A percentile compares a stretch with the other conserved stretches of the same genome.
Conservation (phyloP, 352 stramenopile genomes). For the Globisporangium cederbergense region DNA sequence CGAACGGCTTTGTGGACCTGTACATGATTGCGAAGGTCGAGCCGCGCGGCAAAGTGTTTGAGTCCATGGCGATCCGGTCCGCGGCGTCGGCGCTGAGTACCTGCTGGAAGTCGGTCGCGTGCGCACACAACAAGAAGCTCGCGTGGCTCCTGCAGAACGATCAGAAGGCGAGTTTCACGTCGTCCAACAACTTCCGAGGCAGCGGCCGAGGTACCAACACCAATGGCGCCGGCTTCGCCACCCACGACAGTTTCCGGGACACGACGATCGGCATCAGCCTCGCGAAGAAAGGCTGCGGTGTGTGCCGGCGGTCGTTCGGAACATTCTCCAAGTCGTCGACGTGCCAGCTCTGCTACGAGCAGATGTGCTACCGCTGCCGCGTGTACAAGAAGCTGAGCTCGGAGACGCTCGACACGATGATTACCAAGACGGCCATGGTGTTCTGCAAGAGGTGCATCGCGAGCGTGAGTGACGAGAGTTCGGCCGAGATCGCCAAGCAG, state of each 20-base stretch:
- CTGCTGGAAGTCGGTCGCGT: slow-evolving; percentile 61
- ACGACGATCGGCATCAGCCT: background rate
- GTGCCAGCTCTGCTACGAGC: slow-evolving; percentile 43
- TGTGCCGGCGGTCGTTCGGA: slow-evolving; percentile 31
- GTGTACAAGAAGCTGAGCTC: slow-evolving; percentile 44
- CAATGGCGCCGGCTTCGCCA: background rate
- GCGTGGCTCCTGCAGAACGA: slow-evolving; percentile 44
- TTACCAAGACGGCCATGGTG: slow-evolving; percentile 44
- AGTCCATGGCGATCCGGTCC: slow-evolving; percentile 38
- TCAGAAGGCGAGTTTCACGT: slow-evolving; percentile 10
- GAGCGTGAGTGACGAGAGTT: slow-evolving; percentile 39
- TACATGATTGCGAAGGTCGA: slow-evolving; percentile 62
- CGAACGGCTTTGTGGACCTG: slow-evolving; percentile 47
- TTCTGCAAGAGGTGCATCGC: slow-evolving; percentile 68
- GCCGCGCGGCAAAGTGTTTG: slow-evolving; percentile 38
- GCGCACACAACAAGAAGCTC: slow-evolving; percentile 71
- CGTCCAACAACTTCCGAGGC: slow-evolving; percentile 1
- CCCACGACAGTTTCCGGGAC: slow-evolving; percentile 1
- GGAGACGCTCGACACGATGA: slow-evolving; percentile 33
- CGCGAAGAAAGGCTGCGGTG: slow-evolving; percentile 19
- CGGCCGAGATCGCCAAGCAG: slow-evolving; percentile 54
- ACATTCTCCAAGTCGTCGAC: slow-evolving; percentile 27
- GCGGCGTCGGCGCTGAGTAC: slow-evolving; percentile 45
- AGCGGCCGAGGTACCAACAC: background rate
- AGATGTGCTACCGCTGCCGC: slow-evolving; percentile 43